phyloP scores from a whole-genome alignment of 2,329 filamentous ascomycete species.

The Pyrenophora graminea region DNA sequence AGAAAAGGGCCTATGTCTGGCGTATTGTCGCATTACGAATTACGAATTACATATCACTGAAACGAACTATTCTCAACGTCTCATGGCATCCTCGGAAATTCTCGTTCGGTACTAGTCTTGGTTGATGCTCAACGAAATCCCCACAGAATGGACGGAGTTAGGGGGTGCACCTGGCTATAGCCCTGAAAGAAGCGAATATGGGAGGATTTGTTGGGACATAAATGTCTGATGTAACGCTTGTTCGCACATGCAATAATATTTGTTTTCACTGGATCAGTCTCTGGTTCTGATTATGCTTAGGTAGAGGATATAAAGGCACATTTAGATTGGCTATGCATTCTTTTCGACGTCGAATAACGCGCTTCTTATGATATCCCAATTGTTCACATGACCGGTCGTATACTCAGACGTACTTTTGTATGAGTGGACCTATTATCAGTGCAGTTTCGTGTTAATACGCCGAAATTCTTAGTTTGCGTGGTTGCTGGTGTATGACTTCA shows the following conservation, averaged over 20 bases:
- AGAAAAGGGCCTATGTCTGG: not conserved
- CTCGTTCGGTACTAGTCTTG: not conserved
- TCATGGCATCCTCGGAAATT: constrained; percentile 1
- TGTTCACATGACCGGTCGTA: too few species aligned
- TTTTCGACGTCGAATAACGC: too few species aligned
- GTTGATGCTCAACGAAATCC: constrained; percentile 1
- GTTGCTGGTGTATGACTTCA: too few species aligned
- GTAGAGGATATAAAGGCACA: too few species aligned
- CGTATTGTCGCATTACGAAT: not conserved
- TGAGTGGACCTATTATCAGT: too few species aligned
- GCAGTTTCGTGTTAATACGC: too few species aligned
- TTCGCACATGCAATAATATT: not conserved
- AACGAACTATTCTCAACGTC: constrained; percentile 4
- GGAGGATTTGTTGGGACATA: not conserved
- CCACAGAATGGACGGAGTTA: not conserved
- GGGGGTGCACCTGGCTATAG: not conserved
- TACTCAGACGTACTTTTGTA: too few species aligned
- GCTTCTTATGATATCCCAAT: too few species aligned
- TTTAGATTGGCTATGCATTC: too few species aligned
- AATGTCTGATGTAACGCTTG: not conserved
- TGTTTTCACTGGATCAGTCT: constrained; percentile 1
- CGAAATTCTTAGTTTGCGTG: too few species aligned
- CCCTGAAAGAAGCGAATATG: not conserved
- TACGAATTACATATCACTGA: constrained; percentile 1
- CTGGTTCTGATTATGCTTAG: not conserved